Evolutionary conservation across 805 yeast genomes (phyloP).

Genomic region (Pichia scutulata): DNA sequence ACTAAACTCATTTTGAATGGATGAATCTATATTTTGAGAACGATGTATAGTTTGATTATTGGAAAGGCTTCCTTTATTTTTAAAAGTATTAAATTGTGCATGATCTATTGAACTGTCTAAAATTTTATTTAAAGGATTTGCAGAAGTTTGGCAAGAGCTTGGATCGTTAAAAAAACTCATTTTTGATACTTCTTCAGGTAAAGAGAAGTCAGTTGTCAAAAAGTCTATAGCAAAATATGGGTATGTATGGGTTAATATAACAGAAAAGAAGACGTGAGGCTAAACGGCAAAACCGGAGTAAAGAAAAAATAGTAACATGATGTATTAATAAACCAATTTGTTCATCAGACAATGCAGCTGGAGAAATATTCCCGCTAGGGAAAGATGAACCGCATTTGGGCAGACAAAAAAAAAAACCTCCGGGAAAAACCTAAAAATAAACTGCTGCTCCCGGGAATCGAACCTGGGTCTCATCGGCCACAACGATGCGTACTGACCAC

Average conservation of each 20-base stretch:
- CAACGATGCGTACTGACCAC: constrained; percentile 19
- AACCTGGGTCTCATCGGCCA: constrained; percentile 19
- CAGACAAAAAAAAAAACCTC: not conserved
- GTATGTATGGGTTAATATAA: too few species aligned
- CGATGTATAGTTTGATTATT: not conserved
- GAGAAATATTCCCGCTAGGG: not conserved
- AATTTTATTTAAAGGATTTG: constrained; percentile 4
- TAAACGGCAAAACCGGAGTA: too few species aligned
- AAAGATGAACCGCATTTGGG: not conserved
- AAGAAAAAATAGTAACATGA: too few species aligned
- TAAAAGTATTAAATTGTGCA: not conserved
- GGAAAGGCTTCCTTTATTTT: not conserved
- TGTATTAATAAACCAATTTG: too few species aligned
- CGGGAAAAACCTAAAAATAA: too few species aligned
- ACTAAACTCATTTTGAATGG: constrained; percentile 1
- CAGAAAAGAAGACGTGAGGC: too few species aligned
- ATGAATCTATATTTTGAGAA: not conserved
- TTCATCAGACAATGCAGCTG: not conserved
- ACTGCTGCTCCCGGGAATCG: constrained; percentile 18
- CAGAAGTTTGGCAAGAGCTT: not conserved
- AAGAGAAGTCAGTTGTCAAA: too few species aligned
- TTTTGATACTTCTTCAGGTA: not conserved
- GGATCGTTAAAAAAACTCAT: constrained; percentile 7
- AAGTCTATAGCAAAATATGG: too few species aligned
- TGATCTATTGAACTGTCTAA: not conserved